phyloP scores from a whole-genome alignment of 2,329 filamentous ascomycete genomes.

The Fusarium bulbicola region DNA sequence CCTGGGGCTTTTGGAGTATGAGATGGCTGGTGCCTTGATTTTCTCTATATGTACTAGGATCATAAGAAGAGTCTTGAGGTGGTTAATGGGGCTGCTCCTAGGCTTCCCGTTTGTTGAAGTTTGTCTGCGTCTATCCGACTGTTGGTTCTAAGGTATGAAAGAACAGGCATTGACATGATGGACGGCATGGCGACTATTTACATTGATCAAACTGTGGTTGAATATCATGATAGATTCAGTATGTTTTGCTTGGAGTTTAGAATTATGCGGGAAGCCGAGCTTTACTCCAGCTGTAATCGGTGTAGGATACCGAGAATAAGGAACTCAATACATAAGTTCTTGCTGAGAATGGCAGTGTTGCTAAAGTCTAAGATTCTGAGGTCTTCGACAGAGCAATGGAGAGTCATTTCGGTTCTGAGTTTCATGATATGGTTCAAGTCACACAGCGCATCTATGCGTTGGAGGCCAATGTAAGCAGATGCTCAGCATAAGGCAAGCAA shows the following conservation, averaged over 20 bases:
- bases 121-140: neutral
- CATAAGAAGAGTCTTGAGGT: neutral
- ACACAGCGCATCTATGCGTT: constrained; percentile 1
- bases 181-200: neutral
- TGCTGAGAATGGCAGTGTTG: neutral
- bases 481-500: constrained; percentile 12
- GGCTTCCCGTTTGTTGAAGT: neutral
- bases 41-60: neutral
- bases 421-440: constrained; percentile 5
- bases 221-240: neutral
- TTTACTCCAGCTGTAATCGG: constrained; percentile 5
- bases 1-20: neutral
- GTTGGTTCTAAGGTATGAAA: neutral
- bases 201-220: neutral
- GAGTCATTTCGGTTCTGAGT: constrained; percentile 15
- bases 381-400: neutral
- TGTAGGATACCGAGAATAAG: constrained; percentile 2
- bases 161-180: neutral
- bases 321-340: neutral
- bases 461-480: neutral
- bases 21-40: neutral
- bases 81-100: neutral
- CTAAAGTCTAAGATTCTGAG: neutral
- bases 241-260: constrained; percentile 5
- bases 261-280: constrained; percentile 22